Conservation (phyloP, 495 filamentous ascomycete species). For the Darksidea phi region DNA sequence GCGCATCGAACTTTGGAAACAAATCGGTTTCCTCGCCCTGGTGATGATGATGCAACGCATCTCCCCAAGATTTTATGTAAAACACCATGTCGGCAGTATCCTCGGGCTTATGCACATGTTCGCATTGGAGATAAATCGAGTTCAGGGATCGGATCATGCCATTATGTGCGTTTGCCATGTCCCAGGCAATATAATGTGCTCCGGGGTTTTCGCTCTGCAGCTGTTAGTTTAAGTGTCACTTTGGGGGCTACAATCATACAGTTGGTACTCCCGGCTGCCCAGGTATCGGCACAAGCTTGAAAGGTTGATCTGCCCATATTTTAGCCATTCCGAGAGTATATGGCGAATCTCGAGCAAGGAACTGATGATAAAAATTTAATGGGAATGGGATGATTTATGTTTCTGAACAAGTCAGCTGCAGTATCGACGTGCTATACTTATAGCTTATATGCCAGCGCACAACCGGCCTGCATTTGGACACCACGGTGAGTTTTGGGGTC, state of each 20-base stretch:
- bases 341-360: too few relatives aligned
- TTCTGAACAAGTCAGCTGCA: too few relatives aligned
- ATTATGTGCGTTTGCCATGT: slow-evolving; percentile 16
- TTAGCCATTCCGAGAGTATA: not conserved
- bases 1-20: not conserved
- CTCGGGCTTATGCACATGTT: not conserved
- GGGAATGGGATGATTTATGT: too few relatives aligned
- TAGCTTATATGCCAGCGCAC: too few relatives aligned
- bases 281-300: not conserved
- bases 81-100: slow-evolving; percentile 1
- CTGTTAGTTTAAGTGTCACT: not conserved
- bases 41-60: slow-evolving; percentile 6
- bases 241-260: not conserved
- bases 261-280: not conserved
- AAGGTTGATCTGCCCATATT: not conserved
- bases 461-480: too few relatives aligned
- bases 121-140: slow-evolving; percentile 14
- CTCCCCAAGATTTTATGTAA: not conserved
- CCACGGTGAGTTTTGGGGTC: too few relatives aligned
- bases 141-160: slow-evolving; percentile 12
- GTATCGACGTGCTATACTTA: too few relatives aligned
- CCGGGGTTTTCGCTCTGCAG: not conserved
- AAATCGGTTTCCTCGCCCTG: slow-evolving; percentile 2
- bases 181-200: slow-evolving; percentile 1
- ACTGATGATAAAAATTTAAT: too few relatives aligned